A percentile compares a stretch with the other conserved stretches of the same genome.
These are phyloP conservation scores for Phytophthora agathidicida DNA, from an alignment of 352 stramenopile genomes.

Conservation along the genomic window DNA sequence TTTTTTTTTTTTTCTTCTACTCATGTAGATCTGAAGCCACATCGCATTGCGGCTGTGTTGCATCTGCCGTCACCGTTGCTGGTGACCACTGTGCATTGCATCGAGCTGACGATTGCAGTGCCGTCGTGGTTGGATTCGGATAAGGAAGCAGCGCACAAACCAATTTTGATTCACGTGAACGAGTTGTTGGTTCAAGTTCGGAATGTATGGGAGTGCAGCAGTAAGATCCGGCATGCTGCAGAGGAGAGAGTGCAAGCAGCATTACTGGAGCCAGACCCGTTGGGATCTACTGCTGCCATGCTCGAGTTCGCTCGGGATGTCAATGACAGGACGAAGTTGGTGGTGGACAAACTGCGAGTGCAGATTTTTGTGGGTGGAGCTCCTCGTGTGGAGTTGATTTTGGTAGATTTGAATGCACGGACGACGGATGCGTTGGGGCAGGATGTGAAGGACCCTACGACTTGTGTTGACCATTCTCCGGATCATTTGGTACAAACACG, in stretches of 20 bases:
- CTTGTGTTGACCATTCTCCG: constrained; percentile 62
- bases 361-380: constrained; percentile 52
- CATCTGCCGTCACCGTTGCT: constrained; percentile 51
- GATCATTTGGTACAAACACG: constrained; percentile 68
- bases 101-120: constrained; percentile 59
- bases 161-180: constrained; percentile 48
- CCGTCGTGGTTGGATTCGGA: constrained; percentile 60
- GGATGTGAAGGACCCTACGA: constrained; percentile 63
- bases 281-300: constrained; percentile 68
- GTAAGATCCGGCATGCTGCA: constrained; percentile 36
- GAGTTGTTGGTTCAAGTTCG: constrained; percentile 62
- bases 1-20: background rate
- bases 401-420: constrained; percentile 52
- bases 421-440: constrained; percentile 73
- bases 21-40: constrained; percentile 60
- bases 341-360: constrained; percentile 57
- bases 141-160: constrained; percentile 57
- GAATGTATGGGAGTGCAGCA: constrained; percentile 53
- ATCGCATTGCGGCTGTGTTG: constrained; percentile 57
- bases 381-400: constrained; percentile 43
- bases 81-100: constrained; percentile 58
- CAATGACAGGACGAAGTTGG: constrained; percentile 51
- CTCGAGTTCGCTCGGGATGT: constrained; percentile 63
- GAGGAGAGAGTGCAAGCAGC: constrained; percentile 43
- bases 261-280: constrained; percentile 54